phyloP scores from a whole-genome alignment of 768 basidiomycete species.

The Amanita inopinata region DNA sequence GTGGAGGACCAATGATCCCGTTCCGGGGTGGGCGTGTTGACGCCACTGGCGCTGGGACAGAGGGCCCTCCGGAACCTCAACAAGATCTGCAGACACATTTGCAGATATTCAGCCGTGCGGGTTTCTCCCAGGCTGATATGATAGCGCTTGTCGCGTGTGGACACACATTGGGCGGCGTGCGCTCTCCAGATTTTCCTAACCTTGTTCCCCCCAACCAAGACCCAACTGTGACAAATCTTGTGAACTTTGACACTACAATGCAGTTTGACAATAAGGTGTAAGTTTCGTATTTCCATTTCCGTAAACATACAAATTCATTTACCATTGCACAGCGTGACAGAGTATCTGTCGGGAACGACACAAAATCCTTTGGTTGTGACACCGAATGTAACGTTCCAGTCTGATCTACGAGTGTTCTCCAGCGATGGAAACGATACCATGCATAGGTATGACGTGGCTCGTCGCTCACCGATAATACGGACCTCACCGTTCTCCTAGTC shows the following conservation, averaged over 20 bases:
- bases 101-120: conserved; percentile 30
- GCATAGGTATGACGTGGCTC: conserved; percentile 22
- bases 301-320: background rate
- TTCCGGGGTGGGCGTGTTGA: conserved; percentile 34
- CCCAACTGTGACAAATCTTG: conserved; percentile 20
- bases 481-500: conserved; percentile 12
- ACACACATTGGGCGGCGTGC: conserved; percentile 40
- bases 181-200: conserved; percentile 35
- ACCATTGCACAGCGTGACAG: conserved; percentile 20
- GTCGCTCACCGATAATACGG: background rate
- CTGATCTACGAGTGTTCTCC: conserved; percentile 31
- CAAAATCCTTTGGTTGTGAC: conserved; percentile 27
- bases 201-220: conserved; percentile 26
- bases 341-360: conserved; percentile 31
- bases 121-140: conserved; percentile 38
- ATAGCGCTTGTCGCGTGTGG: conserved; percentile 42
- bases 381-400: conserved; percentile 24
- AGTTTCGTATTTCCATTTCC: conserved; percentile 8
- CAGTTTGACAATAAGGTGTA: conserved; percentile 35
- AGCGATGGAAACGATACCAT: conserved; percentile 32
- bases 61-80: conserved; percentile 34
- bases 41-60: conserved; percentile 25
- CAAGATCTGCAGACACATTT: conserved; percentile 29
- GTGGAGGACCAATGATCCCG: conserved; percentile 38
- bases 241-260: conserved; percentile 30